Evolutionary conservation across 495 filamentous ascomycete species (phyloP).

Genomic region (Lophium mytilinum): DNA sequence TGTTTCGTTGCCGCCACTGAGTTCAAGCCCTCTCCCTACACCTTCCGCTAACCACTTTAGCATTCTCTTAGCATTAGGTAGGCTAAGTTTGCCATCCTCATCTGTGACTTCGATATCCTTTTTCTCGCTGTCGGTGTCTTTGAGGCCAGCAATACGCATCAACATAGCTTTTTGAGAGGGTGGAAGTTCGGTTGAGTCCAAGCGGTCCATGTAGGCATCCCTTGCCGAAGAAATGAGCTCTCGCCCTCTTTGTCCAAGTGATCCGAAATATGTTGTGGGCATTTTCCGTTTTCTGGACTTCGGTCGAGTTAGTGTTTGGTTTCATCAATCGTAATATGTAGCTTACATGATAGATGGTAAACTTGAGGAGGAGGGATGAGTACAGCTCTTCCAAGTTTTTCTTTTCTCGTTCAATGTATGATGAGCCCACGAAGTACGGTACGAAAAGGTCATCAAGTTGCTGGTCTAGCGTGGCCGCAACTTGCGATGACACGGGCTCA

Average conservation of each 20-base stretch:
- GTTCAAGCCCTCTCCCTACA: conserved; percentile 84
- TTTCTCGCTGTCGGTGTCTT: conserved; percentile 42
- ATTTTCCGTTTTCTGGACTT: conserved; percentile 67
- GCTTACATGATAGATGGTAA: conserved; percentile 71
- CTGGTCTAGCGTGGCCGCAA: conserved; percentile 78
- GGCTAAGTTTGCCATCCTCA: conserved; percentile 72
- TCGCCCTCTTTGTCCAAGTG: conserved; percentile 74
- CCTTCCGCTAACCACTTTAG: conserved; percentile 95
- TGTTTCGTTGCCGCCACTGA: conserved; percentile 77
- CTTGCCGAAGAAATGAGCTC: conserved; percentile 75
- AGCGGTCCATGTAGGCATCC: conserved; percentile 72
- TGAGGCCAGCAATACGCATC: conserved; percentile 69
- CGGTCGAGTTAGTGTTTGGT: not conserved
- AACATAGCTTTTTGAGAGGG: conserved; percentile 78
- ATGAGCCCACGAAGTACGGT: conserved; percentile 86
- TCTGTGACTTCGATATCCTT: conserved; percentile 82
- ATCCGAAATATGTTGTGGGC: conserved; percentile 81
- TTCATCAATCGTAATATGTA: not conserved
- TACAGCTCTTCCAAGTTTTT: conserved; percentile 85
- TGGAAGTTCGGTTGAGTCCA: conserved; percentile 79
- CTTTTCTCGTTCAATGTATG: conserved; percentile 92
- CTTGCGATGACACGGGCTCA: conserved; percentile 80
- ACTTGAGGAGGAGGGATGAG: conserved; percentile 89
- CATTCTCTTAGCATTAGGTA: conserved; percentile 90
- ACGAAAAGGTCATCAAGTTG: conserved; percentile 96